Percentiles rank a stretch among this genome's conserved stretches.
These are phyloP conservation scores for Dactylellina drechsleri DNA, from an alignment of 2,329 filamentous ascomycete species.

Conservation along the genomic window DNA sequence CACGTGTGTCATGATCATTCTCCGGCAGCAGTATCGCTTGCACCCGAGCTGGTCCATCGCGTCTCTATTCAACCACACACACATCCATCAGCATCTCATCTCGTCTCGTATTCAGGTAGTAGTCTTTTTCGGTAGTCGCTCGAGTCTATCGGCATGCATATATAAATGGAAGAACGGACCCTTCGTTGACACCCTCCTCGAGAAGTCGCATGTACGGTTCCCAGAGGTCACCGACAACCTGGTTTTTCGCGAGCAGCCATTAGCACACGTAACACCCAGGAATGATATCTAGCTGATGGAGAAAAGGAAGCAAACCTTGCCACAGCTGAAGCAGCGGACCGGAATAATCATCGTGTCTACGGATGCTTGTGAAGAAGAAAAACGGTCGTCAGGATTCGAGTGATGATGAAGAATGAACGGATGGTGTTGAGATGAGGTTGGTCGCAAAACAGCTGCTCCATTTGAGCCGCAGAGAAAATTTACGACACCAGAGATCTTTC, in stretches of 20 bases:
- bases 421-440: conserved; percentile 13
- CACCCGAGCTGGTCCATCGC: conserved; percentile 95
- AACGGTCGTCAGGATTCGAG: neutral
- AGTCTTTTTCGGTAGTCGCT: neutral
- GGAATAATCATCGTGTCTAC: conserved; percentile 85
- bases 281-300: conserved; percentile 8
- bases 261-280: conserved; percentile 25
- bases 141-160: neutral
- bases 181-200: conserved; percentile 78
- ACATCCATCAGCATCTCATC: conserved; percentile 11
- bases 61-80: conserved; percentile 70
- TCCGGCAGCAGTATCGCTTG: conserved; percentile 96
- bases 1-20: conserved; percentile 99
- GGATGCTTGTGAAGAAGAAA: conserved; percentile 7
- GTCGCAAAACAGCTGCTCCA: neutral
- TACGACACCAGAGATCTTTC: conserved; percentile 24
- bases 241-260: conserved; percentile 38
- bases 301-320: conserved; percentile 77
- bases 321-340: conserved; percentile 97
- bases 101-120: too few relatives aligned
- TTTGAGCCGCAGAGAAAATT: conserved; percentile 39
- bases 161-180: conserved; percentile 67
- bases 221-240: conserved; percentile 98
- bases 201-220: conserved; percentile 87
- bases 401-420: neutral